Conservation (phyloP, 306 rosid genomes). For the Acmispon strigosus region DNA sequence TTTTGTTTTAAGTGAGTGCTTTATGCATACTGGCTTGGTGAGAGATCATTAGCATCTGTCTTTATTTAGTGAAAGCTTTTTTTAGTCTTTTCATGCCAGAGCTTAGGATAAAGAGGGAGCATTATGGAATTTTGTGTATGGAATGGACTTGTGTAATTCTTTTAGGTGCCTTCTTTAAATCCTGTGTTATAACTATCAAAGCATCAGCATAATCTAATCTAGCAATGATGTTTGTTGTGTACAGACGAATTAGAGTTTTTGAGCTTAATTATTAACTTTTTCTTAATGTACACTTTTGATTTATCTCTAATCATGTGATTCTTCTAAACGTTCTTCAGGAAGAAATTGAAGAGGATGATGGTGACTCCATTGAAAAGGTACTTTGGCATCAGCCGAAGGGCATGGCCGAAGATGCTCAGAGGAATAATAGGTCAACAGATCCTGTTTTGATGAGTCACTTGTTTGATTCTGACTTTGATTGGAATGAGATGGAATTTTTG, state of each 20-base stretch:
- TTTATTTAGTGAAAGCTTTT: neutral
- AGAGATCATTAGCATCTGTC: neutral
- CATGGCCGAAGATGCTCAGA: conserved; percentile 75
- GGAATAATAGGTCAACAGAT: conserved; percentile 64
- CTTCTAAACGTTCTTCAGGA: conserved; percentile 50
- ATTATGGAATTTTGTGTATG: neutral
- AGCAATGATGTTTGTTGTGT: neutral
- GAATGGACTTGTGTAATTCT: neutral
- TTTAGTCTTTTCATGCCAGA: neutral
- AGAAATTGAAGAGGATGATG: conserved; percentile 91
- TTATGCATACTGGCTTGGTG: neutral
- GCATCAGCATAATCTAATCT: neutral
- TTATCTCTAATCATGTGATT: conserved; percentile 2
- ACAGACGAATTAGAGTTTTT: neutral
- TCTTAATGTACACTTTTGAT: neutral
- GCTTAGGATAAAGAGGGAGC: conserved; percentile 1
- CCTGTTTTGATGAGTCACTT: conserved; percentile 75
- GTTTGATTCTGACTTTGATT: conserved; percentile 79
- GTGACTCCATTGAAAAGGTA: conserved; percentile 91
- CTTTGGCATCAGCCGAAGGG: conserved; percentile 99
- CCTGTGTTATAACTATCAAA: neutral
- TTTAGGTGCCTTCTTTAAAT: conserved; percentile 3
- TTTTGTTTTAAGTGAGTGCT: neutral
- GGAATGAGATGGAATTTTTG: conserved; percentile 79
- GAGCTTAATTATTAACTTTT: neutral